These are phyloP conservation scores for Colletotrichum cuscutae DNA, from an alignment of 2,329 filamentous ascomycete genomes.

Conservation along the genomic window DNA sequence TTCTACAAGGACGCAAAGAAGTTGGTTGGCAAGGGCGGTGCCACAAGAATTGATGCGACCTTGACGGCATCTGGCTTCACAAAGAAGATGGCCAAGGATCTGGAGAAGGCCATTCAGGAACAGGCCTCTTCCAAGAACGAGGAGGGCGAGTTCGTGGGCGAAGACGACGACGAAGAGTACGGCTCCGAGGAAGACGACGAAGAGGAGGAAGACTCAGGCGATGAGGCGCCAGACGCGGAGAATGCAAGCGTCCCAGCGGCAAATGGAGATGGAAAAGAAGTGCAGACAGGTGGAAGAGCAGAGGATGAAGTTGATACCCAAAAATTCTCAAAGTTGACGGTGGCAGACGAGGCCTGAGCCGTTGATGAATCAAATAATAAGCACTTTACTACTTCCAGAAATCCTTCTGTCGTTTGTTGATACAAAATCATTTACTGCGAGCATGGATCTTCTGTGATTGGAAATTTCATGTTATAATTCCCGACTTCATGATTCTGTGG, in stretches of 20 bases:
- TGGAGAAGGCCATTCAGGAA: slow-evolving; percentile 90
- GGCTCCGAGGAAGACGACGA: slow-evolving; percentile 39
- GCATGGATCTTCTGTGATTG: not conserved
- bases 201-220: slow-evolving; percentile 39
- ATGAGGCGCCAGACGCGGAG: slow-evolving; percentile 41
- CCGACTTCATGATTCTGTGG: not conserved
- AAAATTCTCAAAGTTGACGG: slow-evolving; percentile 31
- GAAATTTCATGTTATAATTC: not conserved
- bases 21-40: slow-evolving; percentile 71
- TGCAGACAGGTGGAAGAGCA: slow-evolving; percentile 37
- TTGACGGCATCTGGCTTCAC: slow-evolving; percentile 96
- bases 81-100: slow-evolving; percentile 94
- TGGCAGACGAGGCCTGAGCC: slow-evolving; percentile 24
- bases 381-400: not conserved
- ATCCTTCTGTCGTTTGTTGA: not conserved
- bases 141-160: slow-evolving; percentile 47
- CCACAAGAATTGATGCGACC: slow-evolving; percentile 81
- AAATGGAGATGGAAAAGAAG: slow-evolving; percentile 32
- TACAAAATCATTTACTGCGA: not conserved
- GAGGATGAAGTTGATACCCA: slow-evolving; percentile 38
- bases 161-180: slow-evolving; percentile 46
- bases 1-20: slow-evolving; percentile 88
- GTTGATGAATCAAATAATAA: not conserved
- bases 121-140: slow-evolving; percentile 65
- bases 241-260: slow-evolving; percentile 34